Base-by-base conservation (phyloP, 140 eudicot genomes). In the Flaveria floridana region DNA sequence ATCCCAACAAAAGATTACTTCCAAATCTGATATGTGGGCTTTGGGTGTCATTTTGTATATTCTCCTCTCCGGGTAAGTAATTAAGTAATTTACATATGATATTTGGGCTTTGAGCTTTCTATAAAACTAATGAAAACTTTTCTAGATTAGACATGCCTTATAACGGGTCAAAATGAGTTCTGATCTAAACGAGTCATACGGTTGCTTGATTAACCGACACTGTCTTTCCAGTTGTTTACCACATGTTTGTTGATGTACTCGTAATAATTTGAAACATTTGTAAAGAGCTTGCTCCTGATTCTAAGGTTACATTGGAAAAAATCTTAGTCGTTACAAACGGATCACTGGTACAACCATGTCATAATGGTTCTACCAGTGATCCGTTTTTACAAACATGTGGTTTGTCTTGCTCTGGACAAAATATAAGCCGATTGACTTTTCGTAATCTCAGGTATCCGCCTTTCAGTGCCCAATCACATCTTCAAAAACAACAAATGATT, bases 401-500 rank as follows among this genome's bases (percentile, higher is more conserved):
- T 20, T 51, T 65, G 15, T 7, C 56, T 76, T 65, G 41, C 16
- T 53, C 8, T n/a, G 3, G 1, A 39, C 30, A 47, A 74, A 1
- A 59, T 42, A 56, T 37, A 25, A 53, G 52, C 57, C n/a, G 25
- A 51, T 66, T 57, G 37, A 1, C 53, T 72, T 9, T 69, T 19
- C 14, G 13, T 79, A 16, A 79, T 63, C 55, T 78, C 87, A 90
- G 96, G 84, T 90, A 90, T 57, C 97, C 97, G 20, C 97, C 97
- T 21, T 90, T 90, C 76, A 78, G 88, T 39, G 95, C 97, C 5
- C 95, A 86, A 52, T 86, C 97, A 19, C 85, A 82, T 77, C 78
- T 83, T 64, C 97, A 90, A 65, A 90, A 90, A 82, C 95, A 90
- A 78, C 97, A 88, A n/a, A 90, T 90, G 88, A 90, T 90, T 53